A percentile compares a stretch with the other conserved stretches of the same genome.
These are phyloP conservation scores for Ocimum tenuiflorum DNA, from an alignment of 257 asterid genomes.

Conservation along the genomic window DNA sequence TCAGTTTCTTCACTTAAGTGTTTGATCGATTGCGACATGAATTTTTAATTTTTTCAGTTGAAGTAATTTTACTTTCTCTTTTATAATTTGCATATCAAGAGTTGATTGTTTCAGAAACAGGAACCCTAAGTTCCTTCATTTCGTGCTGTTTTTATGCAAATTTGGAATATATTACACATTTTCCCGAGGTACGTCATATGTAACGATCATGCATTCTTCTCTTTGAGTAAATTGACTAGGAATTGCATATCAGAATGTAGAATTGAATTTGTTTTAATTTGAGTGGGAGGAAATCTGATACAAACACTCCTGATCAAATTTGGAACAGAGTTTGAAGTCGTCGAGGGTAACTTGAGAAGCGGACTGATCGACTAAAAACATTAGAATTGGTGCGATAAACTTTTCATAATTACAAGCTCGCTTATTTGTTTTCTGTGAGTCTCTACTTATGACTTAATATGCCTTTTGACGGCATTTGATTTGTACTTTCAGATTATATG, in stretches of 20 bases:
- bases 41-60: neutral
- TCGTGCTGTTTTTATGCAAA: neutral
- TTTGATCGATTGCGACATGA: neutral
- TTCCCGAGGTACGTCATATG: neutral
- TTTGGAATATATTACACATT: neutral
- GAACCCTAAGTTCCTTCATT: slow-evolving; percentile 9
- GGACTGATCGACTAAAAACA: no score
- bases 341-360: neutral
- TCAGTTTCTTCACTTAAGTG: neutral
- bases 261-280: slow-evolving; percentile 9
- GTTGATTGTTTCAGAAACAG: slow-evolving; percentile 4
- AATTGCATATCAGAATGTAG: neutral
- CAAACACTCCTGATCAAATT: neutral
- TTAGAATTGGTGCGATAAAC: no score
- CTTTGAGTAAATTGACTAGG: neutral
- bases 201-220: neutral
- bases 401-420: neutral
- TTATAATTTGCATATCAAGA: slow-evolving; percentile 15
- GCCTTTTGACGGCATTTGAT: neutral
- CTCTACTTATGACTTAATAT: neutral
- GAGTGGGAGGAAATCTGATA: neutral
- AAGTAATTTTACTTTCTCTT: neutral
- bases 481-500: neutral
- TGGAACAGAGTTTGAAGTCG: neutral
- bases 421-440: neutral